Evolutionary conservation across 139 green algal genomes (phyloP), one percentile per base, ranked within the genome.

Genomic region (Medakamo hakoo): DNA sequence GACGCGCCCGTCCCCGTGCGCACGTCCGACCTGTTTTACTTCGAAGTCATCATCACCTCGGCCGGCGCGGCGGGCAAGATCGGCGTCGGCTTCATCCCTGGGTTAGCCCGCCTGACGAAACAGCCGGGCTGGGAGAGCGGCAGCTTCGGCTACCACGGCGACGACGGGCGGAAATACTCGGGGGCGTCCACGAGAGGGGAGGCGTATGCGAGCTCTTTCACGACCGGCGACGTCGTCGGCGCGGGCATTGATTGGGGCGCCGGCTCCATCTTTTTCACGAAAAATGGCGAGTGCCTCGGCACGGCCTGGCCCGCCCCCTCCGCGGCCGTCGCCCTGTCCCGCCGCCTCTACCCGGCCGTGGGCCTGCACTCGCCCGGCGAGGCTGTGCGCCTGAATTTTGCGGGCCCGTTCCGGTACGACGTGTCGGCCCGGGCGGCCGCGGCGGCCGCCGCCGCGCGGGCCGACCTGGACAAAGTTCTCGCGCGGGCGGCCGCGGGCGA

Each of bases 261-360:
- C 1, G 73, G 84, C 55, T 81, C 92, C 63, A 88, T 96, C 19
- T 96, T 96, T 76, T 96, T 95, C 77, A 96, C 88, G 84, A 90
- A 88, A 66, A 95, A 95, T 32, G 86, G 88, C 22, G 81, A 84
- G 60, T 73, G 78, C 66, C 71, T 95, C 18, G 79, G 80, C 1
- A 73, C 75, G 0, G 86, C 88, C 0, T 94, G 90, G 68, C 58
- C 70, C 22, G 61, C 72, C 9, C 16, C 40, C 40, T 52, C 40
- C 16, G 40, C 40, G 9, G 40, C 40, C 40, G 9, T 9, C 9
- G 16, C 40, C 40, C 40, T 59, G 1, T 59, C 58, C 2, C 59
- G 69, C n/a, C 61, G 64, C 18, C 78, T 96, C 23, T 88, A 76
- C 27, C 88, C 88, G 2, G 93, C 88, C 2, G 62, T 95, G 1